Evolutionary conservation across 208 protist genomes (phyloP).

Genomic region (Trypanosoma mega): DNA sequence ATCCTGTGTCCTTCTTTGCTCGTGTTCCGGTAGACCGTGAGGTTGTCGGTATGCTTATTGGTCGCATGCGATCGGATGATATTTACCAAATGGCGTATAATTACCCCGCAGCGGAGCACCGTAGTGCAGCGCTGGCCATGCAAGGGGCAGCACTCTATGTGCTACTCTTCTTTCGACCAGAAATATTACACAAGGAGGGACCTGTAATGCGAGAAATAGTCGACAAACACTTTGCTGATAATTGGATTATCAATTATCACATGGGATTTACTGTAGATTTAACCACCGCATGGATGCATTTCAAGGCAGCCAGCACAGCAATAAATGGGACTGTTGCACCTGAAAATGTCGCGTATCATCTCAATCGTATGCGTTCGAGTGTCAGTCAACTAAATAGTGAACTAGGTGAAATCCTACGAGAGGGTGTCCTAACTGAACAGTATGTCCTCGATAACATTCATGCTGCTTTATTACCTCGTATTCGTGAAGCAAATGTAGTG

Average conservation of each 20-base stretch:
- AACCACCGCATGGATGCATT: conserved; percentile 87
- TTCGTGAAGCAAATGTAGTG: conserved; percentile 93
- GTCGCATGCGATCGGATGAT: conserved; percentile 94
- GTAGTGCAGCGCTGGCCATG: conserved; percentile 87
- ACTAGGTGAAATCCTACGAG: conserved; percentile 49
- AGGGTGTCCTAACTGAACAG: conserved; percentile 93
- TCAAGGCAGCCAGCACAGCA: conserved; percentile 91
- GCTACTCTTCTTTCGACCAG: conserved; percentile 97
- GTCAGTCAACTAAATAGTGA: conserved; percentile 41
- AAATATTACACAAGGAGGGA: conserved; percentile 87
- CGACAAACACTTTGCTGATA: conserved; percentile 98
- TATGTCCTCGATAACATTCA: conserved; percentile 94
- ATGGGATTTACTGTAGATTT: conserved; percentile 96
- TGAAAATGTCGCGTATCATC: conserved; percentile 73
- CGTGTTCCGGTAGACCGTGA: conserved; percentile 65
- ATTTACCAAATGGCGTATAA: conserved; percentile 93
- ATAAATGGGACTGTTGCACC: conserved; percentile 89
- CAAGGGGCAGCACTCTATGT: conserved; percentile 96
- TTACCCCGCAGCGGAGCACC: conserved; percentile 95
- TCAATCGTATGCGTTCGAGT: conserved; percentile 39
- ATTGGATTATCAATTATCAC: conserved; percentile 98
- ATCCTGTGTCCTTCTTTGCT: conserved; percentile 94
- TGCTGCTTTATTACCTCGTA: conserved; percentile 74
- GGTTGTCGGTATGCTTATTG: conserved; percentile 91
- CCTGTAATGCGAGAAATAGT: conserved; percentile 98